Evolutionary conservation across 2,329 filamentous ascomycete genomes (phyloP), one percentile per base, ranked within the genome.

Genomic region (Penicillium sp.): DNA sequence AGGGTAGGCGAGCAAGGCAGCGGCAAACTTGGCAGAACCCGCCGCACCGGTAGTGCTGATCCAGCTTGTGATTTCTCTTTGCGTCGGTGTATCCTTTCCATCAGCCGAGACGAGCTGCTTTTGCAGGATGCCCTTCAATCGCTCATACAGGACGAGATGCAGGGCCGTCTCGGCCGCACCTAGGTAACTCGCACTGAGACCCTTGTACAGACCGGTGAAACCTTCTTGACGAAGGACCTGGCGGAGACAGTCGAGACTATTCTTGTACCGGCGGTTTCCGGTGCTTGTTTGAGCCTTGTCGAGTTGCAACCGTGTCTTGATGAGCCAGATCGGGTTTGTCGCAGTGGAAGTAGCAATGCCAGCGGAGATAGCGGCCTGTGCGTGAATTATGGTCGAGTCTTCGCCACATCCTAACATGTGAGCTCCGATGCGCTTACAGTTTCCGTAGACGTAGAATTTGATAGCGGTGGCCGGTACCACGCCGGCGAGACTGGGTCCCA

Each of bases 191-290:
- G 93, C 93, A 0, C 91, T 91, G 45, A 97, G 78, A 7, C 93
- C 93, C 69, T 91, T 84, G 70, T 97, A 97, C 79, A 97, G 83
- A 52, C 93, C 93, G 45, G 85, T 82, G 34, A 96, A 68, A 2
- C 93, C 92, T 72, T 97, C 93, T 63, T 96, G 85, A 46, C 78
- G 80, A 84, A 90, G 88, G 54, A 97, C 96, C 13, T 91, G 85
- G 41, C 79, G 83, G 24, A 65, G 47, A 23, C 67, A 44, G 86
- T 91, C 3, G 89, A 96, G 51, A 91, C 93, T 37, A 91, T 70
- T 68, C 44, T 49, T 76, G 71, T 61, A 77, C 75, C 43, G 76
- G 62, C 49, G 73, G 60, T 47, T 63, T 30, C 55, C 66, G 15
- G 52, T 62, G 27, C 54, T 64, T 54, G 56, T 63, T 53, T 65